Evolutionary conservation across 371 early-diverging fungal species (phyloP), one percentile per base, ranked within the genome.

Genomic region (Zychaea mexicana): DNA sequence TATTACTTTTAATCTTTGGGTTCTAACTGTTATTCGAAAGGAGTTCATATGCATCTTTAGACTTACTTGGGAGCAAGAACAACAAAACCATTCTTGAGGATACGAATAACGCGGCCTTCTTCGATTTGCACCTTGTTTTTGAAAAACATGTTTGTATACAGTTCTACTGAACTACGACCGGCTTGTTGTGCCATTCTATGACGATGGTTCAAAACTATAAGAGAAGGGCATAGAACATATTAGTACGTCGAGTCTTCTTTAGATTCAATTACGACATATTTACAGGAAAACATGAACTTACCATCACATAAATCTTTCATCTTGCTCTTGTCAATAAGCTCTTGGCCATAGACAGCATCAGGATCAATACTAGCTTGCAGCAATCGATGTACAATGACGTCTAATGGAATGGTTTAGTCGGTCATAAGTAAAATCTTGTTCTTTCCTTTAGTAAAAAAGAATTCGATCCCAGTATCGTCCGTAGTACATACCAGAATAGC

Each of bases 131-230:
- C 84, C 80, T 94, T 94, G 74, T 90, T 90, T 74, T 89, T 93
- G 84, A 98, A 96, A 83, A 91, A 97, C 63, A 96, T 67, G 70
- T 96, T 89, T 0, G 98, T 98, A 81, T 88, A 98, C 10, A 99
- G 79, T 78, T 96, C 97, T 7, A 96, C 94, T 3, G 96, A 96
- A 58, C 94, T 91, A 27, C 98, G 89, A 7, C 91, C 82, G 0
- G 99, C 99, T 69, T 92, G 92, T 77, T 98, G 96, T 4, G 99
- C 99, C 92, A 91, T 93, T 30, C 96, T 86, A 74, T 98, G 89
- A 36, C 99, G 91, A 73, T 91, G 90, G 80, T 99, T 99, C 57
- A 99, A 81, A 17, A 88, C 92, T 88, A 70, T n/a, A 17, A 21
- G 15, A 56, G 36, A 70, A 21, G 12, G 2, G 24, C 28, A 54